These are phyloP conservation scores for Moesziomyces antarcticus DNA, from an alignment of 1,284 basidiomycete genomes.

Conservation along the genomic window DNA sequence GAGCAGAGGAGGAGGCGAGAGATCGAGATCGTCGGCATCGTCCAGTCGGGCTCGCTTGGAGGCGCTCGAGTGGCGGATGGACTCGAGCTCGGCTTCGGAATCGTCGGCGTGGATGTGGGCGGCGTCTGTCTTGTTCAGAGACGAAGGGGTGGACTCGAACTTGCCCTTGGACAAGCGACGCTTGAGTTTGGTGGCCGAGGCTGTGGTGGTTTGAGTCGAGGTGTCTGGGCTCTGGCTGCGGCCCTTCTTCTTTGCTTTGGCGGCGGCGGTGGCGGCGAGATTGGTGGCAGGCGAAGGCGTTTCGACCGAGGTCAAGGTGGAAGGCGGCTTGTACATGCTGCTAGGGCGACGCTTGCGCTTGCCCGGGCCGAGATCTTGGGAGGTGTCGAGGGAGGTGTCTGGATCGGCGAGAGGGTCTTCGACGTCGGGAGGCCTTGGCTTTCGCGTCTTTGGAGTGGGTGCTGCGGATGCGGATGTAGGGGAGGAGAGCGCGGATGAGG, in stretches of 20 bases:
- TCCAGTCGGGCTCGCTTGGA: conserved; percentile 29
- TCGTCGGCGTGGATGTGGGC: conserved; percentile 14
- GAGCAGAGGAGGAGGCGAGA: conserved; percentile 48
- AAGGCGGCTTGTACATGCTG: conserved; percentile 58
- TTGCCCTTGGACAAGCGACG: conserved; percentile 25
- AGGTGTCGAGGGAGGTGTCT: conserved; percentile 14
- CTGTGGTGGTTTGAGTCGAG: conserved; percentile 10
- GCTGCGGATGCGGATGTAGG: conserved; percentile 2
- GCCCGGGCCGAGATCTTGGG: conserved; percentile 36
- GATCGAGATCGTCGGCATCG: conserved; percentile 23
- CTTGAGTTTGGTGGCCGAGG: conserved; percentile 16
- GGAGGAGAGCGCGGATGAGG: conserved; percentile 8
- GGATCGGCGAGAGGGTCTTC: conserved; percentile 12
- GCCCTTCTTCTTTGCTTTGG: conserved; percentile 43
- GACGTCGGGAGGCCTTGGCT: conserved; percentile 12
- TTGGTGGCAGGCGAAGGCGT: conserved; percentile 20
- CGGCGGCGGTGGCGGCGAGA: conserved; percentile 9
- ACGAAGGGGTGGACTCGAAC: conserved; percentile 1
- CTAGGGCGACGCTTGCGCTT: conserved; percentile 58
- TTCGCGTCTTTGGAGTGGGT: conserved; percentile 13
- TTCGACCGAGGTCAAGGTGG: conserved; percentile 50
- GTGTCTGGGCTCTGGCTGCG: conserved; percentile 39
- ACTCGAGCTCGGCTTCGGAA: conserved; percentile 35
- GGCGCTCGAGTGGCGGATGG: neutral
- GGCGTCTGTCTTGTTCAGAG: neutral